phyloP scores from a whole-genome alignment of 805 yeast species.

The Kodamaea kakaduensis region DNA sequence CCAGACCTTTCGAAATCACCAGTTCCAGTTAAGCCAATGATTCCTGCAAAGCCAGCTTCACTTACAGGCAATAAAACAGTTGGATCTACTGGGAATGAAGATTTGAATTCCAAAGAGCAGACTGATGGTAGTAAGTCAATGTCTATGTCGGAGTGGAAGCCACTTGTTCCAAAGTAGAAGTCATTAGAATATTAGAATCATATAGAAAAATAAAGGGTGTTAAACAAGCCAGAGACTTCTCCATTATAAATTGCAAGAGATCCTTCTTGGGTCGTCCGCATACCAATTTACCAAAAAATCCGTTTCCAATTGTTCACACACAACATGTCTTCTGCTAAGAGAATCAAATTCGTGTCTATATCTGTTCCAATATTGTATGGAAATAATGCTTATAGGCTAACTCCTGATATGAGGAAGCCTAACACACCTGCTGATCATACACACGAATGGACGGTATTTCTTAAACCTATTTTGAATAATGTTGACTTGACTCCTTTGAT shows the following conservation, averaged over 20 bases:
- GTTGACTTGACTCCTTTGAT: constrained; percentile 77
- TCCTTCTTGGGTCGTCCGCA: background rate
- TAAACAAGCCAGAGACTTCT: background rate
- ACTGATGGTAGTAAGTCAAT: constrained; percentile 6
- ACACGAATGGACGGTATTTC: constrained; percentile 92
- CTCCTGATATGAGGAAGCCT: constrained; percentile 40
- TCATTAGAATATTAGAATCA: background rate
- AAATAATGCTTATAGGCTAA: constrained; percentile 66
- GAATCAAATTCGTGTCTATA: constrained; percentile 44
- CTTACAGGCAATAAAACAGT: constrained; percentile 19
- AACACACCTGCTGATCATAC: constrained; percentile 87
- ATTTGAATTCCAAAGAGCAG: constrained; percentile 1
- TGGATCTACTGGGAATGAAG: constrained; percentile 3
- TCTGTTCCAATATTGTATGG: constrained; percentile 81
- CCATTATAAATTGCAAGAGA: background rate
- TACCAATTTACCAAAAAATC: background rate
- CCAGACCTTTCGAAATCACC: constrained; percentile 2
- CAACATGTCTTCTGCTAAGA: constrained; percentile 15
- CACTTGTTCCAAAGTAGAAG: constrained; percentile 43
- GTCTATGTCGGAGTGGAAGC: constrained; percentile 48
- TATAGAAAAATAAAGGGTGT: background rate
- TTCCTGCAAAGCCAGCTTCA: constrained; percentile 34
- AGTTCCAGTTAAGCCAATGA: constrained; percentile 24
- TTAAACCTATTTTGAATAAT: constrained; percentile 65
- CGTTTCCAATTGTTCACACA: no score